Base-by-base conservation (phyloP, 257 asterid species). In the Ophiorrhiza pumila region DNA sequence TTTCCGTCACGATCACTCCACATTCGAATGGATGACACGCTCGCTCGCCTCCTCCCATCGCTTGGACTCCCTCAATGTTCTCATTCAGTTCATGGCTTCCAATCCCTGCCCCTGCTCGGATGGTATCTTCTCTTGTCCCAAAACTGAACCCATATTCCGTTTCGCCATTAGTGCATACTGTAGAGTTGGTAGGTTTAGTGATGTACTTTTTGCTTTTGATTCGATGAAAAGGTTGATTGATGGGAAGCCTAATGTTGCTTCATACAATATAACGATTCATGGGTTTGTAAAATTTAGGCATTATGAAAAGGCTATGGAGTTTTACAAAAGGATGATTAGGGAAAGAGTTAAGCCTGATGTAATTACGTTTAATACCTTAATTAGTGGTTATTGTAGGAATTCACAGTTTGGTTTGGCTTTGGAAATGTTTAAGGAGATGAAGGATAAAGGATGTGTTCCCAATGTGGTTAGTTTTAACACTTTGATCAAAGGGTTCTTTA, bases 51-150 rank as follows among this genome's bases (percentile, higher is more conserved):
- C 86, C 75, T 85, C 97, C 65, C 75, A 89, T 83, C 96, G 98
- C 55, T 82, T 92, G 71, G 91, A 90, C 70, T 84, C 86, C 37
- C 93, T 95, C 77, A 79, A 83, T 3, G 71, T 83, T 31, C 89
- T 91, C 41, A 86, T 94, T 42, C 88, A 82, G 41, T 94, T 90
- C 87, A 84, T 91, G 35, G 87, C 89, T 71, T 74, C 97, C 81
- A 88, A 86, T 61, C 97, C 99, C 27, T 94, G 98, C 85, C 97
- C 99, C 0, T 94, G 98, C 74, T 82, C 97, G n/a, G 92, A 90
- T 42, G 96, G 96, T 72, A 92, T 95, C 42, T 95, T 95, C 74
- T 89, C 92, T 45, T 92, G 99, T 78, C 88, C 96, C 35, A 78
- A 71, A 75, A 92, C 78, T 2, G 97, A 92, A 79, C 79, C 86